Conservation (phyloP, 164 flowering plant species). For the Nelumbo lutea region DNA sequence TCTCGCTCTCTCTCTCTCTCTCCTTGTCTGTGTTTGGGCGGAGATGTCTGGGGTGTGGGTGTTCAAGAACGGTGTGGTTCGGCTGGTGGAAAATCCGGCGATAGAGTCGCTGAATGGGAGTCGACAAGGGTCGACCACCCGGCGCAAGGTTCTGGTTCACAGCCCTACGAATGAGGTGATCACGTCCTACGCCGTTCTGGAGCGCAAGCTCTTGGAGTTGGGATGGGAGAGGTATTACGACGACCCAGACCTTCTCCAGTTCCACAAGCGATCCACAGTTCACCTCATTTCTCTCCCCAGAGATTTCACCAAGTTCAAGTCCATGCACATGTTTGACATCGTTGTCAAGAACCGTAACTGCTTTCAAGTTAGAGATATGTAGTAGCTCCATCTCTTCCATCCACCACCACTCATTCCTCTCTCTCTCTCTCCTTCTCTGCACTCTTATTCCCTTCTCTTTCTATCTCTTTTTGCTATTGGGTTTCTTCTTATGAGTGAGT, state of each 20-base stretch:
- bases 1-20: no score
- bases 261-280: conserved; percentile 72
- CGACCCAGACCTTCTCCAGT: conserved; percentile 76
- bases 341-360: conserved; percentile 71
- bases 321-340: conserved; percentile 86
- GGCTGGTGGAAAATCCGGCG: conserved; percentile 19
- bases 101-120: background rate
- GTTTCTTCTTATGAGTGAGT: background rate
- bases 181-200: conserved; percentile 50
- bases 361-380: conserved; percentile 71
- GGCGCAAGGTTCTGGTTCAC: conserved; percentile 63
- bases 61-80: conserved; percentile 32
- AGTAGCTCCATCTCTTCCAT: conserved; percentile 8
- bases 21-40: no score
- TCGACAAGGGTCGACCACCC: conserved; percentile 7
- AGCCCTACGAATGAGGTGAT: conserved; percentile 54
- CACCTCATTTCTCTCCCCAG: conserved; percentile 86
- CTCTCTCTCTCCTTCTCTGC: background rate
- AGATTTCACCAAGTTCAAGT: conserved; percentile 66
- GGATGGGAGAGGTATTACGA: conserved; percentile 94
- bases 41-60: conserved; percentile 71
- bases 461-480: background rate
- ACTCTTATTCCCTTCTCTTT: background rate
- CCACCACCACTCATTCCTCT: background rate
- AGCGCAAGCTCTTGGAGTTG: conserved; percentile 38